These are phyloP conservation scores for Cynara cardunculus DNA, from an alignment of 129 eudicot species.

Conservation along the genomic window DNA sequence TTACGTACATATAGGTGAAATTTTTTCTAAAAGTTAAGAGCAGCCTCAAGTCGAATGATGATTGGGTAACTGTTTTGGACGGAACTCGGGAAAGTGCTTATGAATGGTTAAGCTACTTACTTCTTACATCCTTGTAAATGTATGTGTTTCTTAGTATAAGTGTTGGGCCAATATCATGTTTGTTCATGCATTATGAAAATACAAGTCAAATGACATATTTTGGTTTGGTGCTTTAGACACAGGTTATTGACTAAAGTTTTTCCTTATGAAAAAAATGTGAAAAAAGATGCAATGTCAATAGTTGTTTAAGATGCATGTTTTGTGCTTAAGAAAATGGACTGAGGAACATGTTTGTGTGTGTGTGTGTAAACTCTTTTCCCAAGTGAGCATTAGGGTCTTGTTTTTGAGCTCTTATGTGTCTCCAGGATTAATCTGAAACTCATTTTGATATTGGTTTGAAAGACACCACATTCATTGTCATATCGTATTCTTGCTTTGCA, in stretches of 20 bases:
- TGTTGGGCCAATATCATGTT: background rate
- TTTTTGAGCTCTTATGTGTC: conserved; percentile 20
- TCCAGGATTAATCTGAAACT: no score
- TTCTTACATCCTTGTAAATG: conserved; percentile 6
- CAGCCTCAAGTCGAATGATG: conserved; percentile 58
- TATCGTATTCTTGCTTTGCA: no score
- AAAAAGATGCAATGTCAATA: background rate
- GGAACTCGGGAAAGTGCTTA: conserved; percentile 99
- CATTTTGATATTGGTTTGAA: no score
- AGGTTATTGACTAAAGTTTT: background rate
- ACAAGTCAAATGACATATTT: background rate
- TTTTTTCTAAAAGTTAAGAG: conserved; percentile 68
- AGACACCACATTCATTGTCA: no score
- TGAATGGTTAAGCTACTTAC: conserved; percentile 73
- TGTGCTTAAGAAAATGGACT: background rate
- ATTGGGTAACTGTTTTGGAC: conserved; percentile 87
- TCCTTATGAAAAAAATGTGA: background rate
- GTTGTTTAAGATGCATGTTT: background rate
- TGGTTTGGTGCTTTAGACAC: background rate
- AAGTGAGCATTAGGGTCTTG: background rate
- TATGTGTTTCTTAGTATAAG: background rate
- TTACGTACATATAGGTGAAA: conserved; percentile 51
- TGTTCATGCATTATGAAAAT: conserved; percentile 4
- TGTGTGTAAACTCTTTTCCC: background rate
- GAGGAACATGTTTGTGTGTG: background rate